Percentiles rank a stretch among this genome's conserved stretches.
These are phyloP conservation scores for Knoxia roxburghii DNA, from an alignment of 257 asterid genomes.

Conservation along the genomic window DNA sequence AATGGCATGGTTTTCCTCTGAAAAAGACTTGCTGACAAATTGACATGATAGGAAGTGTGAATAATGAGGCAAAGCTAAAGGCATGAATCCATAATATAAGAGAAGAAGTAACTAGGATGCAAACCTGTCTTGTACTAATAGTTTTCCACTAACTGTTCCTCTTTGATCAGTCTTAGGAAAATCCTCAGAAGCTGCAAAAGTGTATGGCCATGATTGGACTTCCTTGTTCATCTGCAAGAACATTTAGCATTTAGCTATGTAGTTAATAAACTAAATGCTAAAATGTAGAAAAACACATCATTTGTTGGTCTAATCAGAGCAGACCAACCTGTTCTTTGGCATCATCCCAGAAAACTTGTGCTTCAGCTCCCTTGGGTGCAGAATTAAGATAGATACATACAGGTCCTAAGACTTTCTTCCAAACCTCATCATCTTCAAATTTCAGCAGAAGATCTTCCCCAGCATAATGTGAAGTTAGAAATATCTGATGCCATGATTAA, in stretches of 20 bases:
- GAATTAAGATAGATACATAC: constrained; percentile 35
- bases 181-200: constrained; percentile 31
- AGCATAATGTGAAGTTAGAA: constrained; percentile 37
- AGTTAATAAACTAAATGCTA: neutral
- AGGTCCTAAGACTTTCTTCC: constrained; percentile 44
- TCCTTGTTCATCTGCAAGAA: constrained; percentile 28
- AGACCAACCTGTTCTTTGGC: constrained; percentile 31
- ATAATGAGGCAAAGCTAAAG: neutral
- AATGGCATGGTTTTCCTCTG: neutral
- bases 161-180: constrained; percentile 26
- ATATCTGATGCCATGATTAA: constrained; percentile 25
- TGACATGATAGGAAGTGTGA: neutral
- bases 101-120: neutral
- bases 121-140: constrained; percentile 30
- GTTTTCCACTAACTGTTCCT: constrained; percentile 28
- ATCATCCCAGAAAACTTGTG: constrained; percentile 29
- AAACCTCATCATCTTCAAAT: constrained; percentile 27
- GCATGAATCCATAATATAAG: too few relatives aligned
- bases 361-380: constrained; percentile 15
- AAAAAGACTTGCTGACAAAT: too few relatives aligned
- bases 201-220: constrained; percentile 33
- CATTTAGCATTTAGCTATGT: neutral
- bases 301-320: neutral
- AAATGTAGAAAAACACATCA: neutral
- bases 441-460: constrained; percentile 33